phyloP scores from a whole-genome alignment of 2,329 filamentous ascomycete genomes.

The Penicillium nordicum region DNA sequence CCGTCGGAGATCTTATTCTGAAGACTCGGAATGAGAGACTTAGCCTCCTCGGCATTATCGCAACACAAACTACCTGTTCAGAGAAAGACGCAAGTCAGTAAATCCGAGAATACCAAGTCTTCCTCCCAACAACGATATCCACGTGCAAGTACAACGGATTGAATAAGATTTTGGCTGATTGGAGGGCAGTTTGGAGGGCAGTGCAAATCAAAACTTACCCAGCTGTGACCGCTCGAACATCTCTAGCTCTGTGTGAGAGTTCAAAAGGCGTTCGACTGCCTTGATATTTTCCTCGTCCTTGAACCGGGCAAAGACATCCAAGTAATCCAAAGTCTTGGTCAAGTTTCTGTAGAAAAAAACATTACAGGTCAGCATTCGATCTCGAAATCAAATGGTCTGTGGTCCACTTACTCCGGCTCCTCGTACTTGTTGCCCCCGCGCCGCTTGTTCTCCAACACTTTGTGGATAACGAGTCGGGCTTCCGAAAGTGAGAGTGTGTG shows the following conservation, averaged over 20 bases:
- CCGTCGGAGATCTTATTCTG: conserved; percentile 87
- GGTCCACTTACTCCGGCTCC: conserved; percentile 70
- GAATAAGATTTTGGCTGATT: neutral
- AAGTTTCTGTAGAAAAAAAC: conserved; percentile 53
- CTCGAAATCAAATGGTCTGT: neutral
- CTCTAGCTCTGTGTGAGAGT: conserved; percentile 70
- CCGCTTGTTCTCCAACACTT: conserved; percentile 75
- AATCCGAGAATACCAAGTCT: neutral
- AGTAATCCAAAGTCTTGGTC: conserved; percentile 83
- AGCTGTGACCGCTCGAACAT: conserved; percentile 93
- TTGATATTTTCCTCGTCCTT: conserved; percentile 93
- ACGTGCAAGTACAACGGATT: neutral
- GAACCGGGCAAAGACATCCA: conserved; percentile 92
- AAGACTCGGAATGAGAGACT: conserved; percentile 87
- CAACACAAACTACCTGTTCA: conserved; percentile 79
- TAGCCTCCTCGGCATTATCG: conserved; percentile 90
- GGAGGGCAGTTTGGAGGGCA: neutral
- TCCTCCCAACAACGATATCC: neutral
- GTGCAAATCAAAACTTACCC: conserved; percentile 53
- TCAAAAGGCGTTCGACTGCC: conserved; percentile 84
- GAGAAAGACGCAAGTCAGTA: conserved; percentile 3
- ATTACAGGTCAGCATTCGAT: neutral
- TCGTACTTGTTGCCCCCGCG: conserved; percentile 78
- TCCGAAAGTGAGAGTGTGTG: conserved; percentile 90
- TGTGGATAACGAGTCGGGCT: conserved; percentile 86